Conservation (phyloP, 2,329 filamentous ascomycete genomes). For the Fusarium chuoi region DNA sequence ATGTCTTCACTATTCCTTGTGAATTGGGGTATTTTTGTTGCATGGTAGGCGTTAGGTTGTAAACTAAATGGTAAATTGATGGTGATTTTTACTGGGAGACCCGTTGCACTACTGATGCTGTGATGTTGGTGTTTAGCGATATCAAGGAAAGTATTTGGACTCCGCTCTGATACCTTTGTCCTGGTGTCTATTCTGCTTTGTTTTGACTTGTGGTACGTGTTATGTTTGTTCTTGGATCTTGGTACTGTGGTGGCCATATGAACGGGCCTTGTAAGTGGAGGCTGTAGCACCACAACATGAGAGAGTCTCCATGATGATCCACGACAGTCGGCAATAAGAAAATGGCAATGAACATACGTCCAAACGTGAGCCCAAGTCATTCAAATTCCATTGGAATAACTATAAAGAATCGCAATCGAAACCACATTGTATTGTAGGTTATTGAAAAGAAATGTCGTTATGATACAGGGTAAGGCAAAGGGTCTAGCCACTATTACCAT, state of each 20-base stretch:
- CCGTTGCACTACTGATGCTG: neutral
- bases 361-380: rapidly evolving
- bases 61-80: conserved; percentile 42
- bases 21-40: conserved; percentile 27
- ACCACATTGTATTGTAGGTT: rapidly evolving
- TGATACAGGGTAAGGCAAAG: neutral
- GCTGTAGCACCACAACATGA: rapidly evolving
- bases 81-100: conserved; percentile 24
- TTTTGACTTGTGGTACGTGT: neutral
- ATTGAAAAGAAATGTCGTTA: rapidly evolving
- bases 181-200: neutral
- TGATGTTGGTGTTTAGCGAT: neutral
- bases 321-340: rapidly evolving
- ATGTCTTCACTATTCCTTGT: neutral
- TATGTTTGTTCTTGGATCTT: neutral
- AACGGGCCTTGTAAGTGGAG: neutral
- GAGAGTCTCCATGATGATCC: no score
- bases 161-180: rapidly evolving
- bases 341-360: rapidly evolving
- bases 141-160: no score
- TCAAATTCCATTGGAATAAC: rapidly evolving
- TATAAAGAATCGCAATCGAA: rapidly evolving
- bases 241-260: neutral
- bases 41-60: conserved; percentile 45
- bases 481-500: no score